Base-by-base conservation (phyloP, 2,329 filamentous ascomycete species). In the Lecanicillium sp. region DNA sequence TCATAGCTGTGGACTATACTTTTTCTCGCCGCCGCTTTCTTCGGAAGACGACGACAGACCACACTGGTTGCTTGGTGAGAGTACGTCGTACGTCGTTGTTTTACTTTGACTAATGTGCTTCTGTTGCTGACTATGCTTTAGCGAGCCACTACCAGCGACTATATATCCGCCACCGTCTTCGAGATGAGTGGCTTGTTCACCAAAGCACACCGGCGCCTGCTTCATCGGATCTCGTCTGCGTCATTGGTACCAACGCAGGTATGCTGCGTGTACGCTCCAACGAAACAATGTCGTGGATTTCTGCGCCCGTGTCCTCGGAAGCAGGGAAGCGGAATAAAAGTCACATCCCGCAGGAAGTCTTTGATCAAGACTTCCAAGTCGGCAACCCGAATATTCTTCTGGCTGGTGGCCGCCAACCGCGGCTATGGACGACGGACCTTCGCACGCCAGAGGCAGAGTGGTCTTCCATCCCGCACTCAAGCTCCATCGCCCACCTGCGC, bases 351-450 rank as follows among this genome's bases (percentile, higher is more conserved):
- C 44, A 46, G 2, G 62, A 74, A 41, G 56, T 73, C 31, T 70
- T 76, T 40, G 55, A 67, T 4, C 55, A 74, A 18, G 67, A 70
- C 38, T 77, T 72, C 45, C 58, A 68, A 16, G 44, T 49, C 4
- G 53, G 50, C 13, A 63, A 68, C 33, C 63, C 62, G 11, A 55
- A 66, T 11, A 47, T 77, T 2, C 44, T 78, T 12, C 55, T 73
- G 22, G 68, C 71, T 1, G 76, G 74, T 27, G 68, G 68, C 3
- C 67, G 75, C 3, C 60, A 62, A n/a, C 59, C 68, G 1, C 49
- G 54, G 2, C 54, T 79, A 5, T 64, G 63, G 56, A 46, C 64
- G 1, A 58, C 63, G 5, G 73, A 77, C 46, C 42, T 65, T 31
- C 67, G 73, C 27, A 45, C 54, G 2, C 52, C 60, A 1, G 46